Percentiles rank a stretch among this genome's conserved stretches.
These are phyloP conservation scores for Boletus tomentosulus DNA, from an alignment of 768 basidiomycete species.

Conservation along the genomic window DNA sequence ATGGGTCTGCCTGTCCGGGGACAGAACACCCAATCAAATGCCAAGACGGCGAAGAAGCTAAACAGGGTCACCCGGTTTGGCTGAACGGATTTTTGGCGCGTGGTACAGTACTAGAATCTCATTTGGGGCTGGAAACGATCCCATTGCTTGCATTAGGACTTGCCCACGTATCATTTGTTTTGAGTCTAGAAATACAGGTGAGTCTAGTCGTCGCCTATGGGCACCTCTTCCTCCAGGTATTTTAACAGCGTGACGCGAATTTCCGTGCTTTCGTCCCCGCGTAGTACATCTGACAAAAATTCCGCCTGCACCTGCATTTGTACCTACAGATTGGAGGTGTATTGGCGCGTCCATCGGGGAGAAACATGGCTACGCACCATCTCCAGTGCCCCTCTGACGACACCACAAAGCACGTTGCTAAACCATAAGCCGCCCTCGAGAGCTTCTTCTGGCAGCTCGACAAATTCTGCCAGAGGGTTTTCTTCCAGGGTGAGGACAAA, in stretches of 20 bases:
- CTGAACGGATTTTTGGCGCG: conserved; percentile 18
- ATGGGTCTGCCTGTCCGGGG: conserved; percentile 93
- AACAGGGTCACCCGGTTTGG: conserved; percentile 73
- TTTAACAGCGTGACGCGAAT: conserved; percentile 87
- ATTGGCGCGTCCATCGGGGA: conserved; percentile 1
- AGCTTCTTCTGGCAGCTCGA: conserved; percentile 91
- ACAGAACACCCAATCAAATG: conserved; percentile 89
- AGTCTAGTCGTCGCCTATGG: conserved; percentile 81
- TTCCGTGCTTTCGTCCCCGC: conserved; percentile 93
- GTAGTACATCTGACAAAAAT: conserved; percentile 85
- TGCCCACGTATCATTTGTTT: not conserved
- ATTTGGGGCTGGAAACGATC: not conserved
- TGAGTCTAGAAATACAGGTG: conserved; percentile 16
- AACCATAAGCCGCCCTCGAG: conserved; percentile 94
- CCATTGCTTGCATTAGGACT: conserved; percentile 5
- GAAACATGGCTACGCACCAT: conserved; percentile 61
- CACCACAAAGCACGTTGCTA: conserved; percentile 94
- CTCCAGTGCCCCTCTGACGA: conserved; percentile 87
- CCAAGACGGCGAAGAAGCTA: conserved; percentile 84
- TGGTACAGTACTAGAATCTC: conserved; percentile 11
- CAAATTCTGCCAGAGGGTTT: conserved; percentile 95
- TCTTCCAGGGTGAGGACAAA: conserved; percentile 91
- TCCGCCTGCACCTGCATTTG: conserved; percentile 92
- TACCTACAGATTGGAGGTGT: conserved; percentile 49
- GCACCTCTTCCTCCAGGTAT: conserved; percentile 94